Evolutionary conservation across 2,329 filamentous ascomycete genomes (phyloP).

Genomic region (Talaromyces sp.): DNA sequence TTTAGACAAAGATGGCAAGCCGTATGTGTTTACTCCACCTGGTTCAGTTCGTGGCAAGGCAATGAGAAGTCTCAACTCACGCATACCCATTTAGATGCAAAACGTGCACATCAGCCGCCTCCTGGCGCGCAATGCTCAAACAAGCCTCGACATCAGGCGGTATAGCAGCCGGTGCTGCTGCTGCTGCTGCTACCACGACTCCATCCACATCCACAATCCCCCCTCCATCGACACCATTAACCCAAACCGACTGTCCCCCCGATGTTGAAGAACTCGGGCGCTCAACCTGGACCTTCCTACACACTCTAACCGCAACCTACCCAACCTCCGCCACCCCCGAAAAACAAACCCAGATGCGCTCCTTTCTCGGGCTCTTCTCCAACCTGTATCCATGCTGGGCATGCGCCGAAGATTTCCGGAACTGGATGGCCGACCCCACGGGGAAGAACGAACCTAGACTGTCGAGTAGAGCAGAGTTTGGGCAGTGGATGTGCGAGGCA

Average conservation of each 20-base stretch:
- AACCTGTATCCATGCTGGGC: slow-evolving; percentile 93
- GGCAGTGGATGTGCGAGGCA: slow-evolving; percentile 51
- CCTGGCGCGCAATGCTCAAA: slow-evolving; percentile 46
- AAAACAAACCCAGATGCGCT: slow-evolving; percentile 71
- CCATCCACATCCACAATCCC: too few relatives aligned
- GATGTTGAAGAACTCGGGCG: slow-evolving; percentile 86
- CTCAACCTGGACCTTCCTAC: slow-evolving; percentile 87
- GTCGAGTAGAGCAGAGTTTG: slow-evolving; percentile 48
- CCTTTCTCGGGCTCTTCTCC: slow-evolving; percentile 77
- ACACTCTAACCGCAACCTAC: slow-evolving; percentile 86
- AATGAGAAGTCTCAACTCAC: not conserved
- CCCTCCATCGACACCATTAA: slow-evolving; percentile 11
- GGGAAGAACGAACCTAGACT: slow-evolving; percentile 61
- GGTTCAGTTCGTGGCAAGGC: not conserved
- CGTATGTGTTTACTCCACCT: slow-evolving; percentile 36
- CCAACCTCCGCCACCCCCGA: slow-evolving; percentile 63
- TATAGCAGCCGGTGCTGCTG: slow-evolving; percentile 21
- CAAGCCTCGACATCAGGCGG: slow-evolving; percentile 29
- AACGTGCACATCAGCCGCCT: slow-evolving; percentile 47
- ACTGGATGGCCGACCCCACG: slow-evolving; percentile 65
- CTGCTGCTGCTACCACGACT: too few relatives aligned
- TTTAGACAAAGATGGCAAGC: slow-evolving; percentile 50
- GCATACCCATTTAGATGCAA: slow-evolving; percentile 39
- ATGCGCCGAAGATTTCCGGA: slow-evolving; percentile 87
- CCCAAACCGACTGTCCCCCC: slow-evolving; percentile 72